These are phyloP conservation scores for Nothophaeocryptopus gaeumannii DNA, from an alignment of 2,329 filamentous ascomycete species.

Conservation along the genomic window DNA sequence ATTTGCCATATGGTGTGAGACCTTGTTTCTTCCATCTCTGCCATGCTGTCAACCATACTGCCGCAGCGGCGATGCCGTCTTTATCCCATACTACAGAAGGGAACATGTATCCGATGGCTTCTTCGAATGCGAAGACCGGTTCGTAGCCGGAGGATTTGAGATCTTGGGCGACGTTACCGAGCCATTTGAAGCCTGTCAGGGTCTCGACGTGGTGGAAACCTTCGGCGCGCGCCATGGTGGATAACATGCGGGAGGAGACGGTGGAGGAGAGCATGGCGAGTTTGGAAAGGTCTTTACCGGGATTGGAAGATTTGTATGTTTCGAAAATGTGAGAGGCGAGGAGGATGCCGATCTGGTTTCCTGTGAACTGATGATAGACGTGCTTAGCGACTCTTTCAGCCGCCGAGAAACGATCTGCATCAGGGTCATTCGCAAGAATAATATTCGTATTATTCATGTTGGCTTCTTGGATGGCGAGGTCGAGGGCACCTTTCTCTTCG, in stretches of 20 bases:
- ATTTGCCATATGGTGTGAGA: slow-evolving; percentile 56
- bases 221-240: slow-evolving; percentile 53
- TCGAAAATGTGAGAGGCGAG: slow-evolving; percentile 58
- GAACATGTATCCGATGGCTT: slow-evolving; percentile 67
- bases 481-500: slow-evolving; percentile 61
- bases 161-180: slow-evolving; percentile 59
- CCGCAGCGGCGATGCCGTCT: slow-evolving; percentile 60
- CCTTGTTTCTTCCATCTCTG: slow-evolving; percentile 52
- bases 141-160: slow-evolving; percentile 50
- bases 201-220: slow-evolving; percentile 60
- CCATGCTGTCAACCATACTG: slow-evolving; percentile 57
- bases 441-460: slow-evolving; percentile 49
- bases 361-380: slow-evolving; percentile 60
- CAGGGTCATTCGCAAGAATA: slow-evolving; percentile 63
- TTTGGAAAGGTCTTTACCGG: slow-evolving; percentile 23
- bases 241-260: slow-evolving; percentile 63
- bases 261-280: slow-evolving; percentile 61
- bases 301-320: slow-evolving; percentile 39
- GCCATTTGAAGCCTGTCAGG: slow-evolving; percentile 67
- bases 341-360: slow-evolving; percentile 63
- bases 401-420: slow-evolving; percentile 62
- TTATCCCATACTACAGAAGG: slow-evolving; percentile 62
- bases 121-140: slow-evolving; percentile 60
- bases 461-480: slow-evolving; percentile 57
- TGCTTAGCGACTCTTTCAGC: slow-evolving; percentile 56